A percentile compares a stretch with the other conserved stretches of the same genome.
Evolutionary conservation across 345 rosid species (phyloP).

Genomic region (Moricandia moricandioides): DNA sequence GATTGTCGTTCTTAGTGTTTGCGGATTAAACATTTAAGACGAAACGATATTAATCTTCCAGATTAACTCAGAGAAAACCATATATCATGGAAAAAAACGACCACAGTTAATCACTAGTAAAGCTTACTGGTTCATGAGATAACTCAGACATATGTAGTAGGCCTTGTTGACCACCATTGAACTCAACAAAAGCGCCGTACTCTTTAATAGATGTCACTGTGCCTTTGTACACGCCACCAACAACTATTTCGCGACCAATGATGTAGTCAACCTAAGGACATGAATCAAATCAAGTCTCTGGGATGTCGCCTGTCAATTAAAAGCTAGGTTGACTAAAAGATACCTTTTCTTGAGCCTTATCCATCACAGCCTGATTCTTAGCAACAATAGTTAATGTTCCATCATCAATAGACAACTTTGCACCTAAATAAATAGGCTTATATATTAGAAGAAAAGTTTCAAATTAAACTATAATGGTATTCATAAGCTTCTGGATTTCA

Average conservation of each 20-base stretch:
- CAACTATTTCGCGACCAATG: constrained; percentile 82
- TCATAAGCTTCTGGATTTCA: background rate
- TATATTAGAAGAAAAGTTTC: constrained; percentile 1
- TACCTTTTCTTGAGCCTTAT: constrained; percentile 85
- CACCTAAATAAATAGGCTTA: constrained; percentile 47
- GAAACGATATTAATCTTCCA: background rate
- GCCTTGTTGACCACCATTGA: constrained; percentile 94
- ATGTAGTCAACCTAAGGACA: constrained; percentile 67
- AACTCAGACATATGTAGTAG: constrained; percentile 90
- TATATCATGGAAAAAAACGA: background rate
- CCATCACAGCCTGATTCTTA: constrained; percentile 73
- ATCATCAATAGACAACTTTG: constrained; percentile 70
- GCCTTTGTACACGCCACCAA: constrained; percentile 87
- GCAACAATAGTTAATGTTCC: constrained; percentile 80
- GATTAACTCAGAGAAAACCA: background rate
- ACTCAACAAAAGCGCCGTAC: constrained; percentile 97
- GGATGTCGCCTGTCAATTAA: background rate
- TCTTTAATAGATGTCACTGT: constrained; percentile 84
- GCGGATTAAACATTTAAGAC: background rate
- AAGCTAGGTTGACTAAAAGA: constrained; percentile 5
- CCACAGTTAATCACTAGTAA: constrained; percentile 10
- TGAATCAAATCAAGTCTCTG: constrained; percentile 13
- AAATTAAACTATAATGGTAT: background rate
- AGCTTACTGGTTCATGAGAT: constrained; percentile 82
- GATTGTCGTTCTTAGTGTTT: background rate